Base-by-base conservation (phyloP, 345 rosid genomes). In the Corchorus capsularis region DNA sequence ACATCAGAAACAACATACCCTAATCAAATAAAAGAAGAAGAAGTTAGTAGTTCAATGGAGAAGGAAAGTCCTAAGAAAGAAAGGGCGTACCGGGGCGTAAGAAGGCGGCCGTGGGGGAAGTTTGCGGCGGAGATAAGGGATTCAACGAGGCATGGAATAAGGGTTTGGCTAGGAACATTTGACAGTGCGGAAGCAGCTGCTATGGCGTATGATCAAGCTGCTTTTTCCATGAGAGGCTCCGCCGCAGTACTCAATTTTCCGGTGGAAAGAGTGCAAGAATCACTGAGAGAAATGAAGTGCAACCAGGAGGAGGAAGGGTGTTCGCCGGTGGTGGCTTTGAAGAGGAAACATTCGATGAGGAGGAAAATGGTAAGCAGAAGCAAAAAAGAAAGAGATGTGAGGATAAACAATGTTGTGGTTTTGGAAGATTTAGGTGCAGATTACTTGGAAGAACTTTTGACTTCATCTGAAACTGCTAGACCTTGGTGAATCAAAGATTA, bases 131-230 rank as follows among this genome's bases (percentile, higher is more conserved):
- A 94, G 92, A 94, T 94, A 72, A 87, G 97, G 0, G 97, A 94
- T 75, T 94, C 97, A 0, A 83, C 85, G 9, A 81, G 89, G 54
- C 92, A 86, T 1, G 96, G 98, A 4, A 89, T 87, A 17, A 85
- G 98, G n/a, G 80, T 94, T 20, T 94, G 98, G 98, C 90, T 94
- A 0, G 98, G 98, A 11, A 94, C 98, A 3, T 94, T 92, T 75
- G 88, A 86, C 74, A 87, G 96, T 0, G 98, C 97, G 0, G 97
- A 94, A 73, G 96, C 90, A 17, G 98, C 98, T 0, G 97, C 97
- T 43, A 74, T 97, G 78, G 98, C 97, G 0, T 94, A 94, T 22
- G 98, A 94, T 63, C 82, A 89, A 54, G 97, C 98, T 0, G 97
- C 98, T 14, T 92, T 84, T 57, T 72, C 90, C 61, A 94, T 94